Base-by-base conservation (phyloP, 1,284 basidiomycete genomes). In the Ganoderma lucidum region DNA sequence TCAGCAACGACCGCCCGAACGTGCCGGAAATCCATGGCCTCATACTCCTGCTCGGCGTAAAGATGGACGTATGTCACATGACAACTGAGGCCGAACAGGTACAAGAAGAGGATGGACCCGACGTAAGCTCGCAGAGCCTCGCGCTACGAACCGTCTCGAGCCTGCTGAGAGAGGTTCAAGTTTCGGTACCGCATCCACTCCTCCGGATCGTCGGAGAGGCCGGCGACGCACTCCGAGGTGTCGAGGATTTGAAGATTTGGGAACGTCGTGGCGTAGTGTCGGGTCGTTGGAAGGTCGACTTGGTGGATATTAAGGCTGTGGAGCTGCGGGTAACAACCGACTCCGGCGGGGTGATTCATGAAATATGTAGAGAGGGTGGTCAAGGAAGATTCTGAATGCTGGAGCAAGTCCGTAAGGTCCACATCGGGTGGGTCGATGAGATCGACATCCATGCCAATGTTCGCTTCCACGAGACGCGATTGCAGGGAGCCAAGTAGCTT, bases 21-120 rank as follows among this genome's bases (percentile, higher is more conserved):
- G 14, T 62, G 41, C 41, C 8, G 23, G 15, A 62, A 39, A 17
- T n/a, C 35, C 56, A 44, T 44, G n/a, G 39, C 28, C 41, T 62
- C 42, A 14, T 30, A 42, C 39, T 62, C 41, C 3, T 32, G 17
- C 15, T 48, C 28, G 37, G 28, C 32, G 37, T 60, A 0, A 15
- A 62, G 23, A 44, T 32, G 41, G 41, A 62, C 39, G n/a, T 28
- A 41, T 2, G 41, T 30, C 28, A 62, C 35, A 23, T 30, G 60
- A 17, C 41, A 42, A 6, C n/a, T 4, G 6, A 62, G 41, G 14
- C 60, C 60, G 37, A 62, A 39, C 41, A 62, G 6, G 60, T 62
- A 62, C 14, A 62, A 39, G 41, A 62, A 23, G 8, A 44, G 39
- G 60, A 62, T 44, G 12, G 39, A 35, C 0, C 60, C 60, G 60